phyloP scores from a whole-genome alignment of 2,329 filamentous ascomycete species.

The Sporothrix protearum region DNA sequence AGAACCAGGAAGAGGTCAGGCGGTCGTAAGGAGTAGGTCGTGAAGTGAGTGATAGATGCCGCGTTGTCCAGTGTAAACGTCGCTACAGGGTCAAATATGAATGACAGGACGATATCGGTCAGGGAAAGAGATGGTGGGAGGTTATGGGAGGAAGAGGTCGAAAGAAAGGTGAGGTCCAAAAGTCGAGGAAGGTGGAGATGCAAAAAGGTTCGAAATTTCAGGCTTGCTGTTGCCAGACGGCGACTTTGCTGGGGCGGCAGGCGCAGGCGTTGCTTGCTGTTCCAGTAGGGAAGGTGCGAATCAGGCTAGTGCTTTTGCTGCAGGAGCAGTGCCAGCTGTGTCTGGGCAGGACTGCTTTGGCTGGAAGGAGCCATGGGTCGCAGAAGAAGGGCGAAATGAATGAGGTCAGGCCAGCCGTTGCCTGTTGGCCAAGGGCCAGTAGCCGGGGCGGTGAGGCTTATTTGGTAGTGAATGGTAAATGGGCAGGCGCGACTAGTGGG shows the following conservation, averaged over 20 bases:
- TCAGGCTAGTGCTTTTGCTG: constrained; percentile 3
- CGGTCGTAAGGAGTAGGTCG: background rate
- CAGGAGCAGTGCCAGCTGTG: background rate
- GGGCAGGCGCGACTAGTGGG: background rate
- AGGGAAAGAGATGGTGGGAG: background rate
- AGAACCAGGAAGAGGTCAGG: background rate
- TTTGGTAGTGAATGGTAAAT: background rate
- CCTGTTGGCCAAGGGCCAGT: background rate
- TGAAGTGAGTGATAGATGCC: background rate
- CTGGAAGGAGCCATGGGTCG: background rate
- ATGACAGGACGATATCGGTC: background rate
- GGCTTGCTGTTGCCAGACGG: constrained; percentile 14
- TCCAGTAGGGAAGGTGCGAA: constrained; percentile 5
- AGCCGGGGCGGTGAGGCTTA: constrained; percentile 12
- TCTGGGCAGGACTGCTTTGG: background rate
- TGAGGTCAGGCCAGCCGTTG: constrained; percentile 3
- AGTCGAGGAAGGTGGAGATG: constrained; percentile 13
- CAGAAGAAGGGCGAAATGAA: background rate
- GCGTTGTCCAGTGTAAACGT: background rate
- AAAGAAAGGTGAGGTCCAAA: constrained; percentile 3
- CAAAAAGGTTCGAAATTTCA: constrained; percentile 19
- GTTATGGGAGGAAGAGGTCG: background rate
- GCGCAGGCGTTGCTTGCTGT: background rate
- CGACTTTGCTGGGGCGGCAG: constrained; percentile 3
- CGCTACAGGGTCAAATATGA: background rate